A percentile compares a stretch with the other conserved stretches of the same genome.
Evolutionary conservation across 495 filamentous ascomycete species (phyloP).

Genomic region (Podospora conica): DNA sequence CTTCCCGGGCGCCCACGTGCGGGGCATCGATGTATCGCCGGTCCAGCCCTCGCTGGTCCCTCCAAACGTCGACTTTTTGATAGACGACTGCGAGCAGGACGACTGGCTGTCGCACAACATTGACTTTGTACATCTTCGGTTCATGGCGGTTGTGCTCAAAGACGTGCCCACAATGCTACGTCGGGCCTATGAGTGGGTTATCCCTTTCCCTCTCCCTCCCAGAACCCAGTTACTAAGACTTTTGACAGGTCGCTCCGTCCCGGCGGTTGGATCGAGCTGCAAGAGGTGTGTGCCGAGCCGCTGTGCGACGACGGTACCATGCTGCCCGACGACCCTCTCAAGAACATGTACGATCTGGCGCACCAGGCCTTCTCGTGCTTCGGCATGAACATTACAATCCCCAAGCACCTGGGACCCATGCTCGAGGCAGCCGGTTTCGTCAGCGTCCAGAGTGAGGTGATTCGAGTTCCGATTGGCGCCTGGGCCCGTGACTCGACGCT

Average conservation of each 20-base stretch:
- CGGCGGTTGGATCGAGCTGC: slow-evolving; percentile 38
- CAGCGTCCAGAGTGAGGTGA: slow-evolving; percentile 46
- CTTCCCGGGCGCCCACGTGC: slow-evolving; percentile 34
- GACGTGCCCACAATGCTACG: slow-evolving; percentile 38
- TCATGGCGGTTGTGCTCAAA: slow-evolving; percentile 41
- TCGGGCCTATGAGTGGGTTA: slow-evolving; percentile 32
- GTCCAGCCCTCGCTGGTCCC: slow-evolving; percentile 40
- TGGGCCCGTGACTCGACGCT: slow-evolving; percentile 52
- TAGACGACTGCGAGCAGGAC: slow-evolving; percentile 41
- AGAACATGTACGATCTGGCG: slow-evolving; percentile 24
- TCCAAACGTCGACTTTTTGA: slow-evolving; percentile 36
- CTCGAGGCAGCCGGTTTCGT: slow-evolving; percentile 52
- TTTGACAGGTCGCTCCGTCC: slow-evolving; percentile 31
- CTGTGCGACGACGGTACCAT: slow-evolving; percentile 38
- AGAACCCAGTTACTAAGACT: background rate
- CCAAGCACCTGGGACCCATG: slow-evolving; percentile 39
- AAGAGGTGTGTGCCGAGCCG: slow-evolving; percentile 35
- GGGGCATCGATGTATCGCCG: slow-evolving; percentile 31
- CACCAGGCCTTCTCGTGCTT: slow-evolving; percentile 27
- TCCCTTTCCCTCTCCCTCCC: background rate
- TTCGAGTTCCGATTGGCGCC: slow-evolving; percentile 50
- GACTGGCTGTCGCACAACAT: slow-evolving; percentile 35
- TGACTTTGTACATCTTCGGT: slow-evolving; percentile 39
- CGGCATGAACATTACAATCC: slow-evolving; percentile 43
- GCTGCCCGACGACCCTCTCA: slow-evolving; percentile 31